Evolutionary conservation across 306 rosid genomes (phyloP), one percentile per base, ranked within the genome.

Genomic region (Medicago ruthenica): DNA sequence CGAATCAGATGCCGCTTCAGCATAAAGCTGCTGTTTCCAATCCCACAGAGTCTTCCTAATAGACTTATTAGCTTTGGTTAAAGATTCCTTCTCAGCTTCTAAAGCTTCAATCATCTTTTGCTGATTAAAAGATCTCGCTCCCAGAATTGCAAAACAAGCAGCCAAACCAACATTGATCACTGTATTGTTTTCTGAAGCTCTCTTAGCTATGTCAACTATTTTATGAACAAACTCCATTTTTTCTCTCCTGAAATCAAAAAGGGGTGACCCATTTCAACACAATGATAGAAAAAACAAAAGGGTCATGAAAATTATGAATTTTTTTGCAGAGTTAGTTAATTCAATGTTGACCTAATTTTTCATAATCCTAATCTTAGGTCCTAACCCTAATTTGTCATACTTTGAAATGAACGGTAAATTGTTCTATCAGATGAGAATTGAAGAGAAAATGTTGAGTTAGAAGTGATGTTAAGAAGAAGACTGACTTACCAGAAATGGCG

Each of bases 21-120:
- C 81, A 69, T 51, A 88, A 24, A 94, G 93, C 84, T 87, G 89
- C 47, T 94, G 93, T 79, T 92, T 94, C 97, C 96, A 88, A 70
- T 86, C 84, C 97, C 96, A 94, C 67, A 91, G 67, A 47, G 95
- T 42, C 69, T 81, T 89, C 79, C 82, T 90, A 78, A 88, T 47
- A 57, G 88, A 82, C 84, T 90, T 94, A 80, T 90, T 94, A 57
- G 91, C 82, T 62, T 87, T 77, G 50, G 63, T 10, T 48, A 94
- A 91, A 36, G 90, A 80, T 20, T 79, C 92, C 69, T 88, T 91
- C 89, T 94, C 91, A 16, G 86, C 86, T 81, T 90, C 95, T 2
- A 91, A 77, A 50, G 92, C 87, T 9, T 90, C 87, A 75, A 94
- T 84, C 44, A 61, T 36, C 41, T 73, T 83, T 81, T 92, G 89